Evolutionary conservation across 2,329 filamentous ascomycete species (phyloP).

Genomic region (Exophiala spinifera): DNA sequence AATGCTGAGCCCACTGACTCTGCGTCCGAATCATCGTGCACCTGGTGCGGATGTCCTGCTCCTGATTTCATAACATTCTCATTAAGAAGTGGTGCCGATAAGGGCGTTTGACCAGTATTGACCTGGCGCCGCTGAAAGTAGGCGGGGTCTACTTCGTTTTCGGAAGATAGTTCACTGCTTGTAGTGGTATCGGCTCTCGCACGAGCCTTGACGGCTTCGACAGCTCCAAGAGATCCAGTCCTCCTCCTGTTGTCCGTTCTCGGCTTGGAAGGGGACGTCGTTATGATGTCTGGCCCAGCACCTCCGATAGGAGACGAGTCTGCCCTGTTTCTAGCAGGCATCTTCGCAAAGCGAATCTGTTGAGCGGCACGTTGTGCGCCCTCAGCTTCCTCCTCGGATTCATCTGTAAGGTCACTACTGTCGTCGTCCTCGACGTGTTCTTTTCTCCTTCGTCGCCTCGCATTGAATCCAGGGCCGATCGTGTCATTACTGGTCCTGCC

Average conservation of each 20-base stretch:
- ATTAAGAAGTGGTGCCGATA: slow-evolving; percentile 27
- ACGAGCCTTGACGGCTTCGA: slow-evolving; percentile 53
- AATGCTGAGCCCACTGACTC: slow-evolving; percentile 49
- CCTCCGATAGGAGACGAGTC: slow-evolving; percentile 80
- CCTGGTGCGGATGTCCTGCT: slow-evolving; percentile 16
- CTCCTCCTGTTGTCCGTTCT: slow-evolving; percentile 47
- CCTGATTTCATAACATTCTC: not conserved
- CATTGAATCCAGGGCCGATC: slow-evolving; percentile 50
- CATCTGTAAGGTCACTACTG: slow-evolving; percentile 64
- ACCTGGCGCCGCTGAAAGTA: slow-evolving; percentile 54
- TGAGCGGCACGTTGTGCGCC: slow-evolving; percentile 62
- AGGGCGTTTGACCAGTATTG: slow-evolving; percentile 40
- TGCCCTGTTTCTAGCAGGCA: slow-evolving; percentile 81
- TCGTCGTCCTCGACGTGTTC: slow-evolving; percentile 62
- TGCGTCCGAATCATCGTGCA: slow-evolving; percentile 47
- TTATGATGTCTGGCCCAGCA: slow-evolving; percentile 47
- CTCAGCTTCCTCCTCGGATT: slow-evolving; percentile 62
- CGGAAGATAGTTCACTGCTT: slow-evolving; percentile 64
- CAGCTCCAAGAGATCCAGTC: slow-evolving; percentile 55
- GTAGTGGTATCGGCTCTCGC: slow-evolving; percentile 61
- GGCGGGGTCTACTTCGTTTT: slow-evolving; percentile 57
- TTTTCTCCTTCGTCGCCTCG: slow-evolving; percentile 51
- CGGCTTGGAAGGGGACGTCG: slow-evolving; percentile 55
- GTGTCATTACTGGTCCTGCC: slow-evolving; percentile 56
- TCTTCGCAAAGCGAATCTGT: slow-evolving; percentile 93